Percentiles rank a stretch among this genome's conserved stretches.
phyloP scores from a whole-genome alignment of 2,329 filamentous ascomycete species.

The Xylaria sp. region DNA sequence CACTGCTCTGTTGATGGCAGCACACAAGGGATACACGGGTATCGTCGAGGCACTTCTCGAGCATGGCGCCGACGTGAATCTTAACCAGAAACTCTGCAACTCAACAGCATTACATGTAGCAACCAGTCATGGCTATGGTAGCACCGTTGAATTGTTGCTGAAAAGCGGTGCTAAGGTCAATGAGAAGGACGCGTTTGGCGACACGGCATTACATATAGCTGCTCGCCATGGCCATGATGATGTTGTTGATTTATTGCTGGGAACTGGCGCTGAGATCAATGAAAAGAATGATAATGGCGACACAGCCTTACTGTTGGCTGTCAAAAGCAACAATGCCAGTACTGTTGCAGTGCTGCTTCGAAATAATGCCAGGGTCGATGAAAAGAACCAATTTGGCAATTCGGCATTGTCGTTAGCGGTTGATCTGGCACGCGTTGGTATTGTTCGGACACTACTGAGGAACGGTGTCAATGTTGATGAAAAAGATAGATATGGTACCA shows the following conservation, averaged over 20 bases:
- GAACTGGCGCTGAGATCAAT: neutral
- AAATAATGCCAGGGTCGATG: too few relatives aligned
- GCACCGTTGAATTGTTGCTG: neutral
- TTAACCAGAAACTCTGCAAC: too few relatives aligned
- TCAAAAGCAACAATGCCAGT: too few relatives aligned
- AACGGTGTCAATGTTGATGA: too few relatives aligned
- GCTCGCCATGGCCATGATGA: neutral
- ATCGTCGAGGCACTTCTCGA: neutral
- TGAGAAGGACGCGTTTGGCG: neutral
- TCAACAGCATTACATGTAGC: neutral
- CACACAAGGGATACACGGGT: neutral
- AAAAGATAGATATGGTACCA: too few relatives aligned
- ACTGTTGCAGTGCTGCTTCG: too few relatives aligned
- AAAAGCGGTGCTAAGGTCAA: neutral
- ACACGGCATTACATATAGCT: neutral
- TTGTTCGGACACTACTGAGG: too few relatives aligned
- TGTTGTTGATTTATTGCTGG: neutral
- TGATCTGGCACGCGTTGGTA: too few relatives aligned
- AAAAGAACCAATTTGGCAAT: too few relatives aligned
- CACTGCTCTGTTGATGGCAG: neutral
- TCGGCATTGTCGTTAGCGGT: too few relatives aligned
- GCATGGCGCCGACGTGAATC: neutral
- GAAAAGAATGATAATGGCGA: too few relatives aligned
- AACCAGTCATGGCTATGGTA: neutral
- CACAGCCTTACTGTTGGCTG: too few relatives aligned